Evolutionary conservation across 768 basidiomycete genomes (phyloP).

Genomic region (Tulasnella sp.): DNA sequence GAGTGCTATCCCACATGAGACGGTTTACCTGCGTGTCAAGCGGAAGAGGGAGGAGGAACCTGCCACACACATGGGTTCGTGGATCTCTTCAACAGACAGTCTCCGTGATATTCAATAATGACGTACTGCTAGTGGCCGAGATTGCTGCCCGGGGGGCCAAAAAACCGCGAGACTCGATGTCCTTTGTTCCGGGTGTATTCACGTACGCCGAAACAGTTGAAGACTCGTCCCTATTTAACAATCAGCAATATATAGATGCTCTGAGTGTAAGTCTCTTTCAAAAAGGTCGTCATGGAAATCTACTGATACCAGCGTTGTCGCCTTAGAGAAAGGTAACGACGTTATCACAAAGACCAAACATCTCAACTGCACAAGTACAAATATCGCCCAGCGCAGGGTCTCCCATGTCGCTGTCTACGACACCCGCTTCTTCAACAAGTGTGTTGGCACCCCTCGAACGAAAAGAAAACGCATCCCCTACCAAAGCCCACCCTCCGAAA

Average conservation of each 20-base stretch:
- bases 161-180: constrained; percentile 10
- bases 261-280: not conserved
- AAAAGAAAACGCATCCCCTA: not conserved
- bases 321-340: not conserved
- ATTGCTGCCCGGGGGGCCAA: not conserved
- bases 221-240: constrained; percentile 5
- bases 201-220: constrained; percentile 16
- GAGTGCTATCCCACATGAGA: too few species aligned
- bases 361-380: not conserved
- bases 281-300: not conserved
- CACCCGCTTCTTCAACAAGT: not conserved
- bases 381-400: not conserved
- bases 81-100: not conserved
- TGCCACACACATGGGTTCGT: constrained; percentile 5
- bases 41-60: constrained; percentile 18
- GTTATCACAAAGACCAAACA: not conserved
- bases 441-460: not conserved
- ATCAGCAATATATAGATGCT: not conserved
- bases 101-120: not conserved
- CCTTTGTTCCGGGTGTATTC: constrained; percentile 15
- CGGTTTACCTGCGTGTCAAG: constrained; percentile 11
- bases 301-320: not conserved
- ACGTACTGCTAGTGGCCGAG: not conserved
- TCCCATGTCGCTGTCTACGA: not conserved
- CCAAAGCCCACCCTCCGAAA: not conserved